Conservation (phyloP, 768 basidiomycete genomes). For the Dictyophora rubrovolvata region DNA sequence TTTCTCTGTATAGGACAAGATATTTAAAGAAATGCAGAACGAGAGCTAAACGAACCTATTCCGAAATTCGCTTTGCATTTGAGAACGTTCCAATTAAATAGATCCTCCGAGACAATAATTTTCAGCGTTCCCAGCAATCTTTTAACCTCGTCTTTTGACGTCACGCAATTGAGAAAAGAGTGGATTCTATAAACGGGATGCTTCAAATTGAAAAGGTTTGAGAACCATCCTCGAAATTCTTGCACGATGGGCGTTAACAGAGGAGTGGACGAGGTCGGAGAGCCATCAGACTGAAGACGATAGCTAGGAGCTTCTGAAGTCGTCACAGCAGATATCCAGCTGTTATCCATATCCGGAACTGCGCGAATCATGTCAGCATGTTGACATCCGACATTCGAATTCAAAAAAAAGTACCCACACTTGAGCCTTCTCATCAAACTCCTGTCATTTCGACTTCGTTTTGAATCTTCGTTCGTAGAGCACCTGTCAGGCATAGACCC, state of each 20-base stretch:
- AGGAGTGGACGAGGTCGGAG: conserved; percentile 12
- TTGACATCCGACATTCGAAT: neutral
- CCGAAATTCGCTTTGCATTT: conserved; percentile 45
- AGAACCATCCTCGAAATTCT: conserved; percentile 90
- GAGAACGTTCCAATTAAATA: conserved; percentile 30
- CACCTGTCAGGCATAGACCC: conserved; percentile 32
- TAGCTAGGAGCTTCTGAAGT: conserved; percentile 39
- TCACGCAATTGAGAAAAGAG: conserved; percentile 43
- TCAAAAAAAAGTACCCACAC: conserved; percentile 34
- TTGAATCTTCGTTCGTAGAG: conserved; percentile 18
- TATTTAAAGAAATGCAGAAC: neutral
- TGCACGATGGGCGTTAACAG: conserved; percentile 48
- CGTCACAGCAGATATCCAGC: conserved; percentile 36
- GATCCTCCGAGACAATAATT: conserved; percentile 51
- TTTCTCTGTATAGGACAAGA: conserved; percentile 19
- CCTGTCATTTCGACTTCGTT: conserved; percentile 40
- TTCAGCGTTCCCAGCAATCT: conserved; percentile 59
- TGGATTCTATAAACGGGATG: conserved; percentile 44
- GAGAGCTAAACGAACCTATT: conserved; percentile 19
- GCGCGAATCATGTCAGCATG: neutral
- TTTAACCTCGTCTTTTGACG: conserved; percentile 48
- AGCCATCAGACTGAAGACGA: neutral
- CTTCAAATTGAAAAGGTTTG: conserved; percentile 91
- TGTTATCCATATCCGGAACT: conserved; percentile 26
- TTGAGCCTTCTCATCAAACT: conserved; percentile 30